Percentiles rank a stretch among this genome's conserved stretches.
Conservation (phyloP, 2,329 filamentous ascomycete genomes). For the Alternaria sp. region DNA sequence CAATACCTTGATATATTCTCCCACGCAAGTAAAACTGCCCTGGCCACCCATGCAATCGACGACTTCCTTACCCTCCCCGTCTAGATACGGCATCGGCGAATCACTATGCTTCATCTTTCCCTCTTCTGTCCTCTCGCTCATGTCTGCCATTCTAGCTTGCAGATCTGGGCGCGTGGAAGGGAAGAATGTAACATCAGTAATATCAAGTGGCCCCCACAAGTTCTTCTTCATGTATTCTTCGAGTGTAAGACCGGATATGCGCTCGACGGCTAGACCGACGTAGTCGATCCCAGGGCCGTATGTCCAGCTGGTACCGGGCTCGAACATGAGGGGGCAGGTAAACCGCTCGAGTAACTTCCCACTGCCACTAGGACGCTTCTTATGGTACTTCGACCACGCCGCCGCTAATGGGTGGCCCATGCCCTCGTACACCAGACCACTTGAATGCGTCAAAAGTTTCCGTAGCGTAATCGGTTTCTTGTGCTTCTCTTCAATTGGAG, state of each 20-base stretch:
- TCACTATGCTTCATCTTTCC: constrained; percentile 23
- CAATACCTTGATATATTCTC: constrained; percentile 46
- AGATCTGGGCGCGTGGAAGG: constrained; percentile 43
- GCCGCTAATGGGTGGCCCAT: constrained; percentile 50
- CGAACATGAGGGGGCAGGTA: constrained; percentile 44
- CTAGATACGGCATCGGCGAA: constrained; percentile 22
- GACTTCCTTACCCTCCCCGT: constrained; percentile 27
- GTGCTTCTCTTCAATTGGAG: constrained; percentile 35
- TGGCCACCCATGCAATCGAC: constrained; percentile 40
- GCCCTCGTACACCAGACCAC: constrained; percentile 58
- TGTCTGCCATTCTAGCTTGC: constrained; percentile 38
- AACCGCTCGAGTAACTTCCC: constrained; percentile 57
- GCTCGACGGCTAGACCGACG: constrained; percentile 58
- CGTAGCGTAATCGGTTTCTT: constrained; percentile 40
- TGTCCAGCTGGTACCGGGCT: constrained; percentile 60
- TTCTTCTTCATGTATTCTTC: constrained; percentile 68
- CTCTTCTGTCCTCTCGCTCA: constrained; percentile 29
- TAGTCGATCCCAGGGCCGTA: constrained; percentile 62
- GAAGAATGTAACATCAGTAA: constrained; percentile 65
- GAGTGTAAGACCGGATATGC: constrained; percentile 58
- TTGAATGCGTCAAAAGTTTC: constrained; percentile 61
- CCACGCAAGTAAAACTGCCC: constrained; percentile 28
- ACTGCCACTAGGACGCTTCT: constrained; percentile 44
- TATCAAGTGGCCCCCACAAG: constrained; percentile 56
- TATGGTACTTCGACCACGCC: constrained; percentile 49